Percentiles rank a stretch among this genome's conserved stretches.
phyloP scores from a whole-genome alignment of 345 rosid species.

The Bruguiera sexangula region DNA sequence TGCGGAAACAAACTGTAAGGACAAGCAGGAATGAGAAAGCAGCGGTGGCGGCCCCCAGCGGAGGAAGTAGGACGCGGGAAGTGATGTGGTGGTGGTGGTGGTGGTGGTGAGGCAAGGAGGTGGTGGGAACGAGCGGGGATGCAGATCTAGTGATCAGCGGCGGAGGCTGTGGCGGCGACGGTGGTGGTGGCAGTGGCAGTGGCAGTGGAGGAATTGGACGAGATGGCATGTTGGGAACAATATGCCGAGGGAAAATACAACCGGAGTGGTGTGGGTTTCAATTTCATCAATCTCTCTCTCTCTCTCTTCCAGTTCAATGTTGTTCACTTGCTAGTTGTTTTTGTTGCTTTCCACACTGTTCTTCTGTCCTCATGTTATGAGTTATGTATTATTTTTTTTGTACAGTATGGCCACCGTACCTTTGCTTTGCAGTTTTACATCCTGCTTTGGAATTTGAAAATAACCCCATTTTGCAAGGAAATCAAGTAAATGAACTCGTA shows the following conservation, averaged over 20 bases:
- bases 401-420: too few species aligned
- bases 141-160: not conserved
- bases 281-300: not conserved
- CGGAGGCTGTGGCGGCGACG: slow-evolving; percentile 15
- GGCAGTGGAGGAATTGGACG: slow-evolving; percentile 29
- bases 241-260: not conserved
- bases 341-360: too few species aligned
- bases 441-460: too few species aligned
- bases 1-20: slow-evolving; percentile 53
- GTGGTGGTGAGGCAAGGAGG: slow-evolving; percentile 11
- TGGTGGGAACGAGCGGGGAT: slow-evolving; percentile 9
- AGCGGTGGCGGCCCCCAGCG: slow-evolving; percentile 27
- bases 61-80: slow-evolving; percentile 34
- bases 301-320: not conserved
- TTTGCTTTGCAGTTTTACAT: too few species aligned
- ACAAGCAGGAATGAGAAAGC: slow-evolving; percentile 46
- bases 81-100: slow-evolving; percentile 27
- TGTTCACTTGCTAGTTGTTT: too few species aligned
- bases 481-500: too few species aligned
- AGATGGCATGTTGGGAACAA: slow-evolving; percentile 41
- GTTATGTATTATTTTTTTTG: too few species aligned
- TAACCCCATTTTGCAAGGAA: too few species aligned
- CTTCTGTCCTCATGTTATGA: too few species aligned
- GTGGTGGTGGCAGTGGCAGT: not conserved
- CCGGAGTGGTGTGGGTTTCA: not conserved